These are phyloP conservation scores for Myochromella boudieri DNA, from an alignment of 768 basidiomycete genomes.

Conservation along the genomic window DNA sequence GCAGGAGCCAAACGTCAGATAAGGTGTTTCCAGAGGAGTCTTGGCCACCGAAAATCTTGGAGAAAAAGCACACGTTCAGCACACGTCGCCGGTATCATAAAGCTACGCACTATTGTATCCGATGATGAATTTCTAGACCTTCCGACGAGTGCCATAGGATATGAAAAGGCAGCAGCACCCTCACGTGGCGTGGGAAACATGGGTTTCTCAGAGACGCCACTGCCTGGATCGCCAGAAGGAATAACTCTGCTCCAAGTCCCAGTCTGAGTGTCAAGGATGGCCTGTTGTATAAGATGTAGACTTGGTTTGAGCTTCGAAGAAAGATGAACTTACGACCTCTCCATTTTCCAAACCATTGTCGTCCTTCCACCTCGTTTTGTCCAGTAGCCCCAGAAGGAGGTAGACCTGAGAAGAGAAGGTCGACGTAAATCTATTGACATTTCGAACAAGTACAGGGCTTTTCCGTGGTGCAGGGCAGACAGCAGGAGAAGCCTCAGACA, in stretches of 20 bases:
- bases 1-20: conserved; percentile 75
- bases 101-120: conserved; percentile 58
- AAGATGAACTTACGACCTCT: conserved; percentile 59
- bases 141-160: conserved; percentile 55
- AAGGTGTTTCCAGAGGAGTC: conserved; percentile 66
- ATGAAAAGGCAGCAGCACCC: conserved; percentile 68
- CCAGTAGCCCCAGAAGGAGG: conserved; percentile 66
- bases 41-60: conserved; percentile 70
- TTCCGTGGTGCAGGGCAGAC: conserved; percentile 68
- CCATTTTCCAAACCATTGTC: conserved; percentile 57
- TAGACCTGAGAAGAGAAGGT: conserved; percentile 66
- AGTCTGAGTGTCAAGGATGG: conserved; percentile 57
- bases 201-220: conserved; percentile 41
- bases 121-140: conserved; percentile 42
- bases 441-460: conserved; percentile 59
- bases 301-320: not conserved
- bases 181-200: conserved; percentile 67
- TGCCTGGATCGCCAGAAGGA: conserved; percentile 79
- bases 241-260: conserved; percentile 72
- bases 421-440: conserved; percentile 54
- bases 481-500: conserved; percentile 36
- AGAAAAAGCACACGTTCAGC: conserved; percentile 6
- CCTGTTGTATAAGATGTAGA: conserved; percentile 35
- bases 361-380: conserved; percentile 68
- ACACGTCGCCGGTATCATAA: not conserved